Evolutionary conservation across 164 flowering plant species (phyloP).

Genomic region (Sedum album): DNA sequence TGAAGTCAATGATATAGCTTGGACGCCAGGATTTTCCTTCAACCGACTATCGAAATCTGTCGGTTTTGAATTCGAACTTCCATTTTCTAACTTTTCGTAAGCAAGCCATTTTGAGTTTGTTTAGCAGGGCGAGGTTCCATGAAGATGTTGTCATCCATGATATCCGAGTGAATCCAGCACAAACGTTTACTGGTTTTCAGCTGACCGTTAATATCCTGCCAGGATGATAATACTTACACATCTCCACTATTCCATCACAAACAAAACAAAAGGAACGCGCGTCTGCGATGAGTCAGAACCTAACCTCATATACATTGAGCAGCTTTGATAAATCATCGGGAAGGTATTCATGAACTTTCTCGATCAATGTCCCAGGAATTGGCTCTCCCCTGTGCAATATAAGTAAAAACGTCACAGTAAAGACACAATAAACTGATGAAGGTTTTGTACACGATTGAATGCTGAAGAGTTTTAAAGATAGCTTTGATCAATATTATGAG

Average conservation of each 20-base stretch:
- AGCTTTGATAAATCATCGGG: slow-evolving; percentile 58
- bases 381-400: slow-evolving; percentile 76
- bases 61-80: slow-evolving; percentile 19
- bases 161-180: slow-evolving; percentile 86
- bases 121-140: slow-evolving; percentile 37
- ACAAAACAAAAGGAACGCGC: background rate
- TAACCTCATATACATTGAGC: slow-evolving; percentile 40
- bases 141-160: slow-evolving; percentile 91
- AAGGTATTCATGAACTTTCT: slow-evolving; percentile 64
- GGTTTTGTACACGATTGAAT: background rate
- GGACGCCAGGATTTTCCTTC: slow-evolving; percentile 50
- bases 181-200: slow-evolving; percentile 26
- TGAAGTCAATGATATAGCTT: slow-evolving; percentile 75
- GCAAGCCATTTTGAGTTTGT: slow-evolving; percentile 13
- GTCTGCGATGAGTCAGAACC: background rate
- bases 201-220: slow-evolving; percentile 31
- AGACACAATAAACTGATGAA: background rate
- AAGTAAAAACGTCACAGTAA: slow-evolving; percentile 8
- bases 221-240: slow-evolving; percentile 9
- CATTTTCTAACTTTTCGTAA: slow-evolving; percentile 11
- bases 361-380: slow-evolving; percentile 56
- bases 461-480: background rate
- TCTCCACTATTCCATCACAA: background rate
- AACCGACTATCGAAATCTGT: slow-evolving; percentile 9
- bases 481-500: background rate